phyloP scores from a whole-genome alignment of 441 rosid genomes.

The Dalechampia spathulata region DNA sequence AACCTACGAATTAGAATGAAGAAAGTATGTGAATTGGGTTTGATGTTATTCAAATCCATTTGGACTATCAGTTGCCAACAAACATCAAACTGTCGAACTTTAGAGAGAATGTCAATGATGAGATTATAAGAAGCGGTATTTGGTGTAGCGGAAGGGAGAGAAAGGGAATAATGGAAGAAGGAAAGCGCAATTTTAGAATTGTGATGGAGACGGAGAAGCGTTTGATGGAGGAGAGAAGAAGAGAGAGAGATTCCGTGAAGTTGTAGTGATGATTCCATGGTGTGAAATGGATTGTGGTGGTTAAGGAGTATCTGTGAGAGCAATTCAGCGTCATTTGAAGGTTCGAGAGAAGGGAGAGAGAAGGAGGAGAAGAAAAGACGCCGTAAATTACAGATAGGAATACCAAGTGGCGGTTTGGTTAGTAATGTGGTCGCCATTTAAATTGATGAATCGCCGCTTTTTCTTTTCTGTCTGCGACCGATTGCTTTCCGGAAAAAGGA shows the following conservation, averaged over 20 bases:
- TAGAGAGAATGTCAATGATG: constrained; percentile 57
- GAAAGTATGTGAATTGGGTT: constrained; percentile 49
- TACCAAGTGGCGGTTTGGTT: too few species aligned
- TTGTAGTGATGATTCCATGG: constrained; percentile 76
- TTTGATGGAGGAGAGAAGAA: constrained; percentile 57
- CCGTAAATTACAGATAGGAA: too few species aligned
- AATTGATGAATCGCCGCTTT: too few species aligned
- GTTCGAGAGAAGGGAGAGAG: constrained; percentile 43
- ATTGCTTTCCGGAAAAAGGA: too few species aligned
- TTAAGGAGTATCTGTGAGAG: constrained; percentile 56
- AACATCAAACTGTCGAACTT: constrained; percentile 73
- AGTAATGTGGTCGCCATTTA: too few species aligned
- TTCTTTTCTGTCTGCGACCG: too few species aligned
- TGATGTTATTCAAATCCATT: constrained; percentile 40
- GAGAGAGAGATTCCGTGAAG: constrained; percentile 70
- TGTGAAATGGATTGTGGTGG: constrained; percentile 88
- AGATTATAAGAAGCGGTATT: constrained; percentile 52
- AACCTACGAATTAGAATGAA: constrained; percentile 52
- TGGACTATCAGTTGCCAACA: constrained; percentile 61
- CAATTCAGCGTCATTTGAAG: constrained; percentile 63
- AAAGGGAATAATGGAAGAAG: constrained; percentile 59
- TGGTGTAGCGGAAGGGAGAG: constrained; percentile 41
- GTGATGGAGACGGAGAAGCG: constrained; percentile 86
- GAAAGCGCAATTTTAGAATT: constrained; percentile 73
- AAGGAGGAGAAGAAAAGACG: constrained; percentile 1